These are phyloP conservation scores for Nephelium lappaceum DNA, from an alignment of 345 rosid species.

Conservation along the genomic window DNA sequence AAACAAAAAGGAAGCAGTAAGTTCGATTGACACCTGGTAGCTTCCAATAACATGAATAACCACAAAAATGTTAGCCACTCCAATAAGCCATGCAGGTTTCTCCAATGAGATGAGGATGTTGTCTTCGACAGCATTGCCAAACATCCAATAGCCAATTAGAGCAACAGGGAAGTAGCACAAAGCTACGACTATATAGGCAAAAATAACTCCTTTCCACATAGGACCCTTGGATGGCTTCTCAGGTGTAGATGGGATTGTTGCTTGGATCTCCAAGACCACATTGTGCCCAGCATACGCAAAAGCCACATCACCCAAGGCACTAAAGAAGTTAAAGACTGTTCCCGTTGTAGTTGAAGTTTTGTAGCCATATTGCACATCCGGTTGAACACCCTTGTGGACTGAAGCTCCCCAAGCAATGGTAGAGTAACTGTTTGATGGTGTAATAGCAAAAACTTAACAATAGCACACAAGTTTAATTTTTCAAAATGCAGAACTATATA, in stretches of 20 bases:
- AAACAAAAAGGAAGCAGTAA: neutral
- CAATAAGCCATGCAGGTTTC: conserved; percentile 74
- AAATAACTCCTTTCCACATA: conserved; percentile 73
- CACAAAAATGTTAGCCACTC: conserved; percentile 70
- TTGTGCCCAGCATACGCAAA: conserved; percentile 85
- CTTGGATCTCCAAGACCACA: conserved; percentile 81
- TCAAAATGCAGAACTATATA: neutral
- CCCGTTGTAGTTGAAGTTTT: conserved; percentile 40
- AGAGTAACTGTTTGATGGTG: conserved; percentile 54
- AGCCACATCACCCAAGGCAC: conserved; percentile 67
- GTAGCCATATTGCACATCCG: conserved; percentile 56
- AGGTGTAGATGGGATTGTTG: conserved; percentile 78
- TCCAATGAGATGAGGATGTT: conserved; percentile 58
- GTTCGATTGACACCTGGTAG: conserved; percentile 55
- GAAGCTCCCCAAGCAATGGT: conserved; percentile 81
- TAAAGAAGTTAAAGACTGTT: conserved; percentile 60
- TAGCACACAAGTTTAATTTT: neutral
- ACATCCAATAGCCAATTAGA: conserved; percentile 60
- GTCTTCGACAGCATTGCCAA: conserved; percentile 55
- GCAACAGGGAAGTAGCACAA: conserved; percentile 85
- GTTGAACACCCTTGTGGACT: conserved; percentile 49
- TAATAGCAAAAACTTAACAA: neutral
- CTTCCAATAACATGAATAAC: conserved; percentile 80
- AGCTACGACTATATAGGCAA: conserved; percentile 71
- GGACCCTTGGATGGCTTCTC: conserved; percentile 79